These are phyloP conservation scores for Fusarium bulbicola DNA, from an alignment of 2,329 filamentous ascomycete genomes.

Conservation along the genomic window DNA sequence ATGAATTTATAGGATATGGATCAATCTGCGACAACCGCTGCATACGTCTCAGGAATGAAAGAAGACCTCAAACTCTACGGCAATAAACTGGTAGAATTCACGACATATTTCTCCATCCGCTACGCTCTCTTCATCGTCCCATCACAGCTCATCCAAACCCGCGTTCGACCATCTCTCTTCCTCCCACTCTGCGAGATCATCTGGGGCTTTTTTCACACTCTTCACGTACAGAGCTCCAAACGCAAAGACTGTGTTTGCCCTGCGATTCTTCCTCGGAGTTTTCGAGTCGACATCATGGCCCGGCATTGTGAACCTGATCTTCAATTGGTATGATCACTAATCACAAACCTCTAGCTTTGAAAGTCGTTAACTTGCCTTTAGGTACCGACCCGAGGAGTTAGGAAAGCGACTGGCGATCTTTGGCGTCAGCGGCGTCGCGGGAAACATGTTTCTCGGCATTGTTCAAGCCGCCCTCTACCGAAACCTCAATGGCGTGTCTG, in stretches of 20 bases:
- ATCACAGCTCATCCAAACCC: slow-evolving; percentile 35
- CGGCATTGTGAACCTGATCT: slow-evolving; percentile 34
- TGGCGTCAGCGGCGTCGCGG: slow-evolving; percentile 36
- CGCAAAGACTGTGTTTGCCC: slow-evolving; percentile 21
- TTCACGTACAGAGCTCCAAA: slow-evolving; percentile 32
- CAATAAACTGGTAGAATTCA: slow-evolving; percentile 37
- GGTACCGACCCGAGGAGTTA: slow-evolving; percentile 34
- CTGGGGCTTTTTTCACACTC: slow-evolving; percentile 34
- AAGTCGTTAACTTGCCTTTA: no score
- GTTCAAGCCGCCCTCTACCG: slow-evolving; percentile 33
- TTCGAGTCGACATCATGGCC: slow-evolving; percentile 40
- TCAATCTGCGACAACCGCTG: slow-evolving; percentile 35
- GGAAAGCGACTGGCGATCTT: slow-evolving; percentile 38
- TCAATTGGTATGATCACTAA: slow-evolving; percentile 27
- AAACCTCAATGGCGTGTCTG: slow-evolving; percentile 32
- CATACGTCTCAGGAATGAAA: slow-evolving; percentile 38
- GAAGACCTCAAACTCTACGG: slow-evolving; percentile 27
- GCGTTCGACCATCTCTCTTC: slow-evolving; percentile 34
- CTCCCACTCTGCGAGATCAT: slow-evolving; percentile 34
- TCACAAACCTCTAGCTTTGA: rapidly evolving
- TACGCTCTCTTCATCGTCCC: slow-evolving; percentile 38
- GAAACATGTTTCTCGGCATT: slow-evolving; percentile 40
- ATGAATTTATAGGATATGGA: slow-evolving; percentile 32
- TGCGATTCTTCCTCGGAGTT: slow-evolving; percentile 36
- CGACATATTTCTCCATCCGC: slow-evolving; percentile 39